Evolutionary conservation across 2,329 filamentous ascomycete genomes (phyloP).

Genomic region (Onygena corvina): DNA sequence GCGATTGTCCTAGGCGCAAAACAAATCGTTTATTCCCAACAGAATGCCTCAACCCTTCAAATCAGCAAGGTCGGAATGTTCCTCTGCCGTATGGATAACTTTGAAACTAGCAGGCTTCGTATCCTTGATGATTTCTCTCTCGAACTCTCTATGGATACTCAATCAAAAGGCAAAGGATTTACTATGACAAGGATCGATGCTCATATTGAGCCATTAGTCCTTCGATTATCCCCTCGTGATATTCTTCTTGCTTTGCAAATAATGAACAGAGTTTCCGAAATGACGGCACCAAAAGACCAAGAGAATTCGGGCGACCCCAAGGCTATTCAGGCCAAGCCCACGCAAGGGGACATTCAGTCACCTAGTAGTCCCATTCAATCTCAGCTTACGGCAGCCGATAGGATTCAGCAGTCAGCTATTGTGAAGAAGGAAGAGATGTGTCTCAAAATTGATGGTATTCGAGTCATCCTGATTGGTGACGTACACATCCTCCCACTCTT

Average conservation of each 20-base stretch:
- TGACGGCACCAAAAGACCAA: slow-evolving; percentile 50
- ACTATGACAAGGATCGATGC: slow-evolving; percentile 67
- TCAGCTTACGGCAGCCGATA: background rate
- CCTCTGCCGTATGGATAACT: slow-evolving; percentile 93
- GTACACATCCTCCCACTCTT: slow-evolving; percentile 89
- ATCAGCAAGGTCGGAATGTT: slow-evolving; percentile 96
- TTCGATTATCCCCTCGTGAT: slow-evolving; percentile 83
- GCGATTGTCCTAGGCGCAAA: slow-evolving; percentile 92
- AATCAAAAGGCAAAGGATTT: slow-evolving; percentile 46
- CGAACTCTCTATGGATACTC: slow-evolving; percentile 72
- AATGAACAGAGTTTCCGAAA: slow-evolving; percentile 74
- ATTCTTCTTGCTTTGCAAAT: slow-evolving; percentile 92
- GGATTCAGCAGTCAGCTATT: slow-evolving; percentile 37
- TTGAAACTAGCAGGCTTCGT: slow-evolving; percentile 76
- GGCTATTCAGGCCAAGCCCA: slow-evolving; percentile 1
- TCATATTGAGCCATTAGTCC: slow-evolving; percentile 78
- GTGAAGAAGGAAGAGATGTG: slow-evolving; percentile 67
- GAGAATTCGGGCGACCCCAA: slow-evolving; percentile 24
- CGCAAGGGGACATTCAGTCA: background rate
- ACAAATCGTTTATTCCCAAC: slow-evolving; percentile 81
- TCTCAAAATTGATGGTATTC: slow-evolving; percentile 75
- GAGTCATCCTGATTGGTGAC: slow-evolving; percentile 89
- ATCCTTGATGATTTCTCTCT: slow-evolving; percentile 96
- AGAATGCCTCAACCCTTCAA: slow-evolving; percentile 87
- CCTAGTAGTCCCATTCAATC: background rate